Evolutionary conservation across 495 filamentous ascomycete genomes (phyloP), one percentile per base, ranked within the genome.

Genomic region (Aspergillus panamensis): DNA sequence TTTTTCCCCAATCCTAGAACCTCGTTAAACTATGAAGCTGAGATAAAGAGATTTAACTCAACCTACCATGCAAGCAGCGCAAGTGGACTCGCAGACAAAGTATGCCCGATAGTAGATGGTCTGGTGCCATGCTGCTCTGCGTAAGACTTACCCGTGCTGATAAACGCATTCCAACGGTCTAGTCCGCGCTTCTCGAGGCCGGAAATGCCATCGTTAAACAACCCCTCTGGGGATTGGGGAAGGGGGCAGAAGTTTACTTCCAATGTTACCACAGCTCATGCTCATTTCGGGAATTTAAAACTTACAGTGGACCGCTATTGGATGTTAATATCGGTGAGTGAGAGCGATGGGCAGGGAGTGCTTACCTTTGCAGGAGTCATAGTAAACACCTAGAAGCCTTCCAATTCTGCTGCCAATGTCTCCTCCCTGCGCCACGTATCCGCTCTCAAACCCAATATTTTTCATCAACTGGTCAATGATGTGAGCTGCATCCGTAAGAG

Each of bases 371-470:
- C 79, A 82, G 33, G 69, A 71, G 12, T 71, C 62, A 59, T 72
- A 66, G 0, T 69, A 57, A 8, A 69, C 72, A 2, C 69, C 74
- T 53, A 87, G 45, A 0, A 72, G 50, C 19, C 79, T 65, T 0
- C 77, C 73, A 19, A 89, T 51, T 7, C 69, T 63, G 59, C 77
- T 78, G 4, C 87, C 87, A 48, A 88, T 77, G 61, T 91, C 86
- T 14, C 87, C 87, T 1, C 87, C 87, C 60, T 88, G 83, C 0
- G 77, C 80, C 29, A 89, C 68, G 64, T 90, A 89, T 1, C 81
- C 82, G 31, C 69, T 68, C 6, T 66, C 73, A 52, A 89, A 86
- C 0, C 86, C 85, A 3, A 88, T 67, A 17, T 73, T 70, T 14
- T 70, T 68, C 84, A 89, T 87, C 5, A 90, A 62, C 35, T 77